Base-by-base conservation (phyloP, 1,139 yeast species). In the Saccharomyces hybrid region DNA sequence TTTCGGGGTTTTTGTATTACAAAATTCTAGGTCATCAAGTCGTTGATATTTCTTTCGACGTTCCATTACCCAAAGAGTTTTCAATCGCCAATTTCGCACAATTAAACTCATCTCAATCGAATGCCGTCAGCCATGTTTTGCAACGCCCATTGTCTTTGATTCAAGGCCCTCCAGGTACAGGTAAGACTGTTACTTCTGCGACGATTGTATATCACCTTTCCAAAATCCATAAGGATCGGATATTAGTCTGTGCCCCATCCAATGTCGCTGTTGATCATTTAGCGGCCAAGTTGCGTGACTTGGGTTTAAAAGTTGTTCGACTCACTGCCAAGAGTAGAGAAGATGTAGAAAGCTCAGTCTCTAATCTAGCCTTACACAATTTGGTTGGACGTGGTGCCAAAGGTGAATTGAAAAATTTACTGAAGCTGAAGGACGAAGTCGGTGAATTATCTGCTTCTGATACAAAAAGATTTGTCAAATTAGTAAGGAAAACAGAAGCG, bases 111-210 rank as follows among this genome's bases (percentile, higher is more conserved):
- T 88, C 96, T 1, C 98, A 91, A 71, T 78, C 78, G 1, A 81
- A 80, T 64, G 97, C 97, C 0, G 91, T 91, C 27, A 76, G 79
- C 55, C 73, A 81, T 4, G 97, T 86, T 1, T 72, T 91, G 57
- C 80, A 79, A 64, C 77, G 83, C 62, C 97, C 97, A 1, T 75
- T 91, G 48, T 82, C 96, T 6, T 77, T 91, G 64, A 90, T 91
- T 61, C 98, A 91, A 70, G 98, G 98, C 19, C 98, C 98, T n/a
- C 98, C 98, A 14, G 72, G 72, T 51, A 91, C 98, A 0, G 98
- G 98, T 68, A 91, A 91, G 69, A 91, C 98, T 0, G 96, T 89
- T 12, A 90, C 96, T 0, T 88, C 97, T 0, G 95, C 97, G 2
- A 85, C 96, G 0, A 88, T 91, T 59, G 81, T 90, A 28, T 86